A percentile compares a stretch with the other conserved stretches of the same genome.
Evolutionary conservation across 192 early-diverging fungal genomes (phyloP).

Genomic region (Pilobolus umbonatus): DNA sequence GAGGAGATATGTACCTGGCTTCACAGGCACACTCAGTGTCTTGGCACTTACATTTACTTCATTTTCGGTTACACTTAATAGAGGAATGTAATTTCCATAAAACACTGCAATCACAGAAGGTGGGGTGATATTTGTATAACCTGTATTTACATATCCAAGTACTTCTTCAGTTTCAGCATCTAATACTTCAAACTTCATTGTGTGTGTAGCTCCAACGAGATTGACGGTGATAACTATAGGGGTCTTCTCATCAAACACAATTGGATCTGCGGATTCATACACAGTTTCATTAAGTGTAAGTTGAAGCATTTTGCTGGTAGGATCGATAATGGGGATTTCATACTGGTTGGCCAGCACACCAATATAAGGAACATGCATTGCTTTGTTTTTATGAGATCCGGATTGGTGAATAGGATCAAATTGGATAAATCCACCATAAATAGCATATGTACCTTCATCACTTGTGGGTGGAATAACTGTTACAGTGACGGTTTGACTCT

Average conservation of each 20-base stretch:
- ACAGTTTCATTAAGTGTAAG: conserved; percentile 6
- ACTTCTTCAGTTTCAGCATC: conserved; percentile 22
- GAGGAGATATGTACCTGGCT: conserved; percentile 24
- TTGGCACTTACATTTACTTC: background rate
- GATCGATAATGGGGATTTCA: conserved; percentile 30
- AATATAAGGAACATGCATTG: conserved; percentile 43
- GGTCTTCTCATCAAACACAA: conserved; percentile 19
- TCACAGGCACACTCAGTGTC: conserved; percentile 10
- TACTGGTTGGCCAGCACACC: conserved; percentile 40
- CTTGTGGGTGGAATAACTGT: conserved; percentile 28
- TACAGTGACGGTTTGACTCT: conserved; percentile 15
- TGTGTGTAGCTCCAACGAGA: no score
- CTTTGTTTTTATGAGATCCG: background rate
- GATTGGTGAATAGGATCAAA: conserved; percentile 23
- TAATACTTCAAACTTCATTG: conserved; percentile 22
- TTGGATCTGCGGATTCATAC: background rate
- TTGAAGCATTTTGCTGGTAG: background rate
- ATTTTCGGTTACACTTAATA: no score
- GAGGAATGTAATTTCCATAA: conserved; percentile 22
- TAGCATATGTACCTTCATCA: conserved; percentile 25
- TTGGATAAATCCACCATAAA: conserved; percentile 46
- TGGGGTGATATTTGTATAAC: conserved; percentile 15
- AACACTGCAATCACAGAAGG: conserved; percentile 18
- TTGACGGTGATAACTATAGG: no score
- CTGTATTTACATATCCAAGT: conserved; percentile 11